Base-by-base conservation (phyloP, 73 alveolate genomes). In the Paraurostyla sp. region DNA sequence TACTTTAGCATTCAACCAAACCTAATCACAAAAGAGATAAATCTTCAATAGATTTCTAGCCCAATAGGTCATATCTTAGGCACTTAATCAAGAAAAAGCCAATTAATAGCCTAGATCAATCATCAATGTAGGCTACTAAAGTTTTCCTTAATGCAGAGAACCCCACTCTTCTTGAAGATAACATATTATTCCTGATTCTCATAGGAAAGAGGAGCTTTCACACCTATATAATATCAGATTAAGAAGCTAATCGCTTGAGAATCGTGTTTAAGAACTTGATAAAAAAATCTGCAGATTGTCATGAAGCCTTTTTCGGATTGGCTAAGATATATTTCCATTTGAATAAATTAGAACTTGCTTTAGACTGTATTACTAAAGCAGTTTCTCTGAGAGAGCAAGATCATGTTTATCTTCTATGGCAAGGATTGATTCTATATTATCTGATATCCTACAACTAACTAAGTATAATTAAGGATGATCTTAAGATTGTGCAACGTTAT, bases 251-350 rank as follows among this genome's bases (percentile, higher is more conserved):
- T 50, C 41, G 87, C 18, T 48, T 23, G 7, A 45, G 87, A 27
- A 43, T 50, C 27, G 0, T 48, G 11, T 73, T 13, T 33, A 43
- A 40, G 18, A 73, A 73, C 35, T 73, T 73, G 56, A 3, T 73
- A 48, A 27, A 45, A 11, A 73, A 73, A 27, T 43, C 84, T 20
- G 71, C 35, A 20, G 87, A 73, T n/a, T 88, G 97, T 23, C 95
- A 92, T 50, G 97, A 92, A 59, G 97, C 97, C 0, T 84, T 59
- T 36, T 89, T 81, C 58, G 94, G 94, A 0, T 52, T 92, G 25
- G 92, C 92, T 0, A 91, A 87, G 81, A 54, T 92, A 0, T 82
- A 80, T 45, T 71, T 78, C 57, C 86, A 91, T 33, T 57, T 59
- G 46, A 81, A 88, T 23, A 69, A 32, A 45, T 41, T 88, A 35